Evolutionary conservation across 352 stramenopile species (phyloP).

Genomic region (Phytophthora aleatoria): DNA sequence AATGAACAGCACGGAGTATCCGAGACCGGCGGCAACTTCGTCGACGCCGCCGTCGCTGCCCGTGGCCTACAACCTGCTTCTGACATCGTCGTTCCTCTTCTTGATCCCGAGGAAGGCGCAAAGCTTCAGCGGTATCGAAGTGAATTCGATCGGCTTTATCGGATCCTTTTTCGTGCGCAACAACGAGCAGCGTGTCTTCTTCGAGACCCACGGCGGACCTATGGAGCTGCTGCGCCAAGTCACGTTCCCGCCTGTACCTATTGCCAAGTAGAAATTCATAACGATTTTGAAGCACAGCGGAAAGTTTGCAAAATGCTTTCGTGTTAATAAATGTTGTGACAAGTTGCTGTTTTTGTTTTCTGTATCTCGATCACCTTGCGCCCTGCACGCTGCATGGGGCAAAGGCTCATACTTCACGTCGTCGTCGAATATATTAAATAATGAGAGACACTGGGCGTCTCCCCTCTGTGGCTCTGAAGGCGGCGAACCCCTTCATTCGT

Average conservation of each 20-base stretch:
- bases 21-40: slow-evolving; percentile 4
- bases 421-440: slow-evolving; percentile 39
- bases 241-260: slow-evolving; percentile 50
- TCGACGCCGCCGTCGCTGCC: slow-evolving; percentile 18
- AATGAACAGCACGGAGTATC: slow-evolving; percentile 49
- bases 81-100: slow-evolving; percentile 78
- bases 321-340: slow-evolving; percentile 36
- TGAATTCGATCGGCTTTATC: slow-evolving; percentile 87
- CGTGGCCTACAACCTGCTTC: slow-evolving; percentile 77
- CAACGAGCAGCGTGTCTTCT: slow-evolving; percentile 59
- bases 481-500: slow-evolving; percentile 41
- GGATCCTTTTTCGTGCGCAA: slow-evolving; percentile 80
- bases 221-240: slow-evolving; percentile 70
- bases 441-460: not conserved
- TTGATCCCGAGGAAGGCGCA: slow-evolving; percentile 65
- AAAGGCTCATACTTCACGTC: slow-evolving; percentile 32
- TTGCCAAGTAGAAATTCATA: slow-evolving; percentile 8
- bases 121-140: slow-evolving; percentile 68
- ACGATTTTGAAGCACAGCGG: slow-evolving; percentile 14
- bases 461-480: slow-evolving; percentile 23
- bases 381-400: slow-evolving; percentile 19
- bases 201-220: slow-evolving; percentile 48
- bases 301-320: slow-evolving; percentile 29
- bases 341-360: slow-evolving; percentile 22
- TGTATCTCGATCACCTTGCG: slow-evolving; percentile 10